Percentiles rank a stretch among this genome's conserved stretches.
Evolutionary conservation across 345 rosid genomes (phyloP).

Genomic region (Aegle marmelos): DNA sequence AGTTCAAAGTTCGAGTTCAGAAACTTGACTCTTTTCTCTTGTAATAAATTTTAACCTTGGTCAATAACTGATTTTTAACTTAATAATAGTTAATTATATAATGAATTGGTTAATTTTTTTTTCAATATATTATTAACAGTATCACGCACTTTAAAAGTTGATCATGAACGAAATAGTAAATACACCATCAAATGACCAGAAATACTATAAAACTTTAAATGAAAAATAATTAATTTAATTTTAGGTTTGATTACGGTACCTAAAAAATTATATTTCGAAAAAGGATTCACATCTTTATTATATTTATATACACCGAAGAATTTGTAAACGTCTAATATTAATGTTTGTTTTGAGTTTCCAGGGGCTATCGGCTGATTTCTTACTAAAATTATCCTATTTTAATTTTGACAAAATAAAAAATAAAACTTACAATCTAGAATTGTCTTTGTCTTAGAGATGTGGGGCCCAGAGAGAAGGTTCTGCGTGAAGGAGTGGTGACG

Average conservation of each 20-base stretch:
- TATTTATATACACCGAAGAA: background rate
- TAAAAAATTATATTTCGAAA: background rate
- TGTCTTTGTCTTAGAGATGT: background rate
- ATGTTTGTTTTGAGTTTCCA: background rate
- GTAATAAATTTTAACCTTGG: background rate
- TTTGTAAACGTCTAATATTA: background rate
- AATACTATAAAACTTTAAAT: too few relatives aligned
- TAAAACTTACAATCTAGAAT: background rate
- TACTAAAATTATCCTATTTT: too few relatives aligned
- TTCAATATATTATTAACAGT: too few relatives aligned
- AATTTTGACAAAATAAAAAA: background rate
- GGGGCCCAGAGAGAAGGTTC: background rate
- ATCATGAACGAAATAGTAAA: background rate
- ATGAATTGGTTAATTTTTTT: background rate
- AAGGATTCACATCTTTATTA: background rate
- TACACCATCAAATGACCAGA: too few relatives aligned
- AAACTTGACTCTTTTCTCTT: background rate
- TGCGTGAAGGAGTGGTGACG: background rate
- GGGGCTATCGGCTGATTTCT: background rate
- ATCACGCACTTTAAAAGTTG: too few relatives aligned
- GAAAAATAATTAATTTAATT: too few relatives aligned
- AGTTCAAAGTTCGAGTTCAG: too few relatives aligned
- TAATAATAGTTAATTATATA: too few relatives aligned
- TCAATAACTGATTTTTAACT: background rate
- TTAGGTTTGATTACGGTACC: background rate